phyloP scores from a whole-genome alignment of 306 rosid species.

The Corylus avellana region DNA sequence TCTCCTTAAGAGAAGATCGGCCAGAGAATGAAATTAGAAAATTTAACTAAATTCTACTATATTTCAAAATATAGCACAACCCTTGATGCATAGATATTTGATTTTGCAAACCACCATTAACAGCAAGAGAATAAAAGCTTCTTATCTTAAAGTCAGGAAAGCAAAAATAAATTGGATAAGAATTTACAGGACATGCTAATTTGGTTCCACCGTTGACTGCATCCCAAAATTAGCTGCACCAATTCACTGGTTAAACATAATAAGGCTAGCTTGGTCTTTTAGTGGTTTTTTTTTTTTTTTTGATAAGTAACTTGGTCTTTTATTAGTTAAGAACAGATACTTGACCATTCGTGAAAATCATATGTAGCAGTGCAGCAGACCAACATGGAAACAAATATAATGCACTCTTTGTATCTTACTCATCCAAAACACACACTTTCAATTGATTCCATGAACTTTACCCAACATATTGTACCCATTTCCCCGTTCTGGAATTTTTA shows the following conservation, averaged over 20 bases:
- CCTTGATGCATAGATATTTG: constrained; percentile 1
- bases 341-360: background rate
- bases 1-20: background rate
- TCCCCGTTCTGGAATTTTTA: background rate
- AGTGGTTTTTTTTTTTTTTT: too few relatives aligned
- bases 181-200: constrained; percentile 4
- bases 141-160: constrained; percentile 16
- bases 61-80: constrained; percentile 20
- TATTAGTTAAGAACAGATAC: background rate
- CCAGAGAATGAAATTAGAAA: background rate
- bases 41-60: background rate
- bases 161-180: constrained; percentile 1
- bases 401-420: background rate
- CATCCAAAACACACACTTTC: background rate
- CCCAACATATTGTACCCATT: background rate
- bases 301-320: background rate
- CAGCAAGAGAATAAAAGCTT: constrained; percentile 11
- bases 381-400: background rate
- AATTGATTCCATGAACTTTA: background rate
- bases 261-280: background rate
- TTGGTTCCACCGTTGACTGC: background rate
- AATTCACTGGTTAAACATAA: background rate
- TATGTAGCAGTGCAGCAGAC: background rate
- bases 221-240: background rate
- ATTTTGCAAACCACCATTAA: constrained; percentile 15